These are phyloP conservation scores for Musa troglodytarum DNA, from an alignment of 176 grass and related monocot genomes.

Conservation along the genomic window DNA sequence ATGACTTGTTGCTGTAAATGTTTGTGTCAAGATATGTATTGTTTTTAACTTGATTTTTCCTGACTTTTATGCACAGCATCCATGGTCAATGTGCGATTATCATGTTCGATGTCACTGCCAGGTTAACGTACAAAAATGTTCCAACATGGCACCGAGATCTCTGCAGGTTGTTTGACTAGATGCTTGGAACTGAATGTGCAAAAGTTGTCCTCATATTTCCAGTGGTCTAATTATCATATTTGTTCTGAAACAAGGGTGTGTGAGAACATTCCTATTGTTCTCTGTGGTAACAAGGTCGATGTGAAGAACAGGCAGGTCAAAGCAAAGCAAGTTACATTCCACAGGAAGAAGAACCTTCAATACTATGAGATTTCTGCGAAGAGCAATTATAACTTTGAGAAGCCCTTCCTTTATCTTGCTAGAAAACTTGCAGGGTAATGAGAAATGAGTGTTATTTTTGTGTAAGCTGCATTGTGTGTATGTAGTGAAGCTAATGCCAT, in stretches of 20 bases:
- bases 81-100: conserved; percentile 47
- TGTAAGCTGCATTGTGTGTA: background rate
- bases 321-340: conserved; percentile 39
- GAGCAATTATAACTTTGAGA: conserved; percentile 42
- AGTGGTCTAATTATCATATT: background rate
- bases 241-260: conserved; percentile 23
- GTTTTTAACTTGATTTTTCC: background rate
- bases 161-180: conserved; percentile 16
- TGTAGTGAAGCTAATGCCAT: background rate
- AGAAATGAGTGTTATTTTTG: background rate
- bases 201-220: background rate
- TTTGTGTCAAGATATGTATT: background rate
- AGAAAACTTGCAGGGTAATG: conserved; percentile 39
- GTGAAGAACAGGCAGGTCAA: conserved; percentile 40
- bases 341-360: conserved; percentile 43
- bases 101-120: conserved; percentile 39
- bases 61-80: conserved; percentile 15
- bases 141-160: conserved; percentile 40
- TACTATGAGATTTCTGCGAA: conserved; percentile 45
- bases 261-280: conserved; percentile 38
- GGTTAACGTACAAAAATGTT: conserved; percentile 41
- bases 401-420: conserved; percentile 37
- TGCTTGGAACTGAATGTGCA: background rate
- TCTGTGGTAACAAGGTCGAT: conserved; percentile 39
- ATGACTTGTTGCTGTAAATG: background rate